Conservation (phyloP, 768 basidiomycete genomes). For the Amanita fuliginea region DNA sequence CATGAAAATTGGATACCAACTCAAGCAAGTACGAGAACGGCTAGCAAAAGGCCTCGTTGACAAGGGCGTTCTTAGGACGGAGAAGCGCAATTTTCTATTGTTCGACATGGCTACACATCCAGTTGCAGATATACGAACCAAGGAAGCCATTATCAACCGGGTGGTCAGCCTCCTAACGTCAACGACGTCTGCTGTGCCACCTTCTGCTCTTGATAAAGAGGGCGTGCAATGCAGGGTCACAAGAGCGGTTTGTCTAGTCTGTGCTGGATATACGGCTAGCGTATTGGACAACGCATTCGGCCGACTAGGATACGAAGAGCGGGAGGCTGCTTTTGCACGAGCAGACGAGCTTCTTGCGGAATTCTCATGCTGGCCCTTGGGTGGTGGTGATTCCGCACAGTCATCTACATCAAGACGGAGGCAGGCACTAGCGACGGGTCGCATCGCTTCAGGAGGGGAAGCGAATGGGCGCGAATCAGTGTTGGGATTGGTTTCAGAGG, state of each 20-base stretch:
- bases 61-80: conserved; percentile 97
- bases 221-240: conserved; percentile 71
- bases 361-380: conserved; percentile 88
- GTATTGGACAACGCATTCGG: conserved; percentile 93
- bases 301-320: conserved; percentile 80
- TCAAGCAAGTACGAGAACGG: conserved; percentile 96
- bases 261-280: conserved; percentile 88
- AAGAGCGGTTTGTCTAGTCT: conserved; percentile 78
- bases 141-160: conserved; percentile 74
- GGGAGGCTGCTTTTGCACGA: conserved; percentile 87
- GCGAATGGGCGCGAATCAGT: conserved; percentile 50
- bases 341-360: conserved; percentile 93
- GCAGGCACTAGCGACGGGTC: conserved; percentile 20
- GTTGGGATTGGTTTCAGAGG: conserved; percentile 64
- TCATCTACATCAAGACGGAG: conserved; percentile 21
- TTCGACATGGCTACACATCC: conserved; percentile 99
- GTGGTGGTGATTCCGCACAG: conserved; percentile 15
- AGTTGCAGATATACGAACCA: conserved; percentile 84
- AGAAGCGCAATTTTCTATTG: conserved; percentile 96
- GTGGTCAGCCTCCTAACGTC: conserved; percentile 71
- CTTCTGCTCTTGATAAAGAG: conserved; percentile 62
- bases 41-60: conserved; percentile 96
- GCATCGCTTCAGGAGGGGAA: conserved; percentile 21
- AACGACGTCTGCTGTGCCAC: conserved; percentile 71
- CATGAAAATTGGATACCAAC: conserved; percentile 98